phyloP scores from a whole-genome alignment of 495 filamentous ascomycete genomes.

The Parmelia sp. region DNA sequence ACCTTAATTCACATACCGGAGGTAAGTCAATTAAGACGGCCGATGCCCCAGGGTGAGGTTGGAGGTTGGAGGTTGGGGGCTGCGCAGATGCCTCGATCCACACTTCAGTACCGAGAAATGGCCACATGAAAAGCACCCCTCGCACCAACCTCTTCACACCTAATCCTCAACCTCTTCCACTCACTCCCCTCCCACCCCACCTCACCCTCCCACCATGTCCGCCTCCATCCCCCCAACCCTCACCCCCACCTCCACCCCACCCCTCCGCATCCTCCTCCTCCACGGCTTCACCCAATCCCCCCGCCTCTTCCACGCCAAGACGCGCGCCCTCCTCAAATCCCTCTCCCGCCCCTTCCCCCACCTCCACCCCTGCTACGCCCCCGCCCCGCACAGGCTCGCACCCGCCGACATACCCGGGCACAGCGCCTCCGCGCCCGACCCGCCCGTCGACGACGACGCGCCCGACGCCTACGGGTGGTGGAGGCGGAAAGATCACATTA shows the following conservation, averaged over 20 bases:
- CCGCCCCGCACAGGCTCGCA: slow-evolving; percentile 50
- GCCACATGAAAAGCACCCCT: too few relatives aligned
- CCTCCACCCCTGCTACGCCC: slow-evolving; percentile 48
- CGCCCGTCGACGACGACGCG: slow-evolving; percentile 34
- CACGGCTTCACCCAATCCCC: slow-evolving; percentile 88
- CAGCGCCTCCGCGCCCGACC: slow-evolving; percentile 21
- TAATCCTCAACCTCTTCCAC: too few relatives aligned
- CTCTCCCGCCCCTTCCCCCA: slow-evolving; percentile 54
- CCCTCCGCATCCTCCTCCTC: slow-evolving; percentile 47
- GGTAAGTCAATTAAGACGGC: too few relatives aligned
- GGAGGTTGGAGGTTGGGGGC: too few relatives aligned
- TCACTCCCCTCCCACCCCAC: too few relatives aligned
- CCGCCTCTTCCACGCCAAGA: slow-evolving; percentile 79
- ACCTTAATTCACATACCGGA: too few relatives aligned
- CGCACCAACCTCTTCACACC: too few relatives aligned
- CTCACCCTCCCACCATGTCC: slow-evolving; percentile 6
- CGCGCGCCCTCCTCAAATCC: slow-evolving; percentile 73
- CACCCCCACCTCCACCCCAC: slow-evolving; percentile 5
- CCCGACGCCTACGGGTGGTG: slow-evolving; percentile 78
- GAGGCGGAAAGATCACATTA: slow-evolving; percentile 48
- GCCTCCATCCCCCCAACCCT: background rate
- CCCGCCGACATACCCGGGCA: slow-evolving; percentile 64
- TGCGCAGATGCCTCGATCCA: too few relatives aligned
- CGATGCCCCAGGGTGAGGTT: too few relatives aligned
- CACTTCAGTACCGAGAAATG: too few relatives aligned